Evolutionary conservation across 2,329 filamentous ascomycete species (phyloP), one percentile per base, ranked within the genome.

Genomic region (Neofusicoccum sp.): DNA sequence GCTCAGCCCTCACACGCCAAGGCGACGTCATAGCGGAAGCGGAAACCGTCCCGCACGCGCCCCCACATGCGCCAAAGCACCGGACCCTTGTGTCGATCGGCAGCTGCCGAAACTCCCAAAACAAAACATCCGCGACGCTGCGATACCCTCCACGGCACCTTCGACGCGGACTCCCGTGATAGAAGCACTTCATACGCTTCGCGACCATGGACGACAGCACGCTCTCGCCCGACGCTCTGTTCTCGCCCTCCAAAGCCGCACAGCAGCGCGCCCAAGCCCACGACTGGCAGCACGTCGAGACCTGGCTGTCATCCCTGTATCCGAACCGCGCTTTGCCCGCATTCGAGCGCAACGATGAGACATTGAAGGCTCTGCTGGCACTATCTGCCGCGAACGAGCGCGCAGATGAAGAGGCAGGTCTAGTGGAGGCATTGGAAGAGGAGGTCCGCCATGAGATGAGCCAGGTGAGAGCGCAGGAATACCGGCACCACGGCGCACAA

Each of bases 321-420:
- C 90, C 89, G 66, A 81, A 82, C 45, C 83, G 84, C 31, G 84
- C 82, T 0, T 78, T 88, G 0, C 92, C 91, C 0, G 71, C 81
- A 0, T 96, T 96, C 73, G 93, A 98, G 77, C 88, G 91, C 68
- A 97, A 95, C 70, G 82, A 88, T 31, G 89, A 93, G 47, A 97
- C 93, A 0, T 80, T 96, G 53, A 87, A 86, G 65, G 86, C 83
- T 1, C 81, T 96, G 3, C 82, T 96, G 7, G 84, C 88, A 28
- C 81, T 96, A 6, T 89, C 89, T 20, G 80, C 86, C 9, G 80
- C 86, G 43, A 96, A 95, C 71, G 92, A 96, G 70, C 77, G 84
- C 11, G 89, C 89, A 5, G 89, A 93, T 65, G 89, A 93, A 67
- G 86, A 90, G 66, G 80, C 82, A 14, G 78, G 79, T 2, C 74